Base-by-base conservation (phyloP, 176 grass and related monocot genomes). In the Oryza meridionalis region DNA sequence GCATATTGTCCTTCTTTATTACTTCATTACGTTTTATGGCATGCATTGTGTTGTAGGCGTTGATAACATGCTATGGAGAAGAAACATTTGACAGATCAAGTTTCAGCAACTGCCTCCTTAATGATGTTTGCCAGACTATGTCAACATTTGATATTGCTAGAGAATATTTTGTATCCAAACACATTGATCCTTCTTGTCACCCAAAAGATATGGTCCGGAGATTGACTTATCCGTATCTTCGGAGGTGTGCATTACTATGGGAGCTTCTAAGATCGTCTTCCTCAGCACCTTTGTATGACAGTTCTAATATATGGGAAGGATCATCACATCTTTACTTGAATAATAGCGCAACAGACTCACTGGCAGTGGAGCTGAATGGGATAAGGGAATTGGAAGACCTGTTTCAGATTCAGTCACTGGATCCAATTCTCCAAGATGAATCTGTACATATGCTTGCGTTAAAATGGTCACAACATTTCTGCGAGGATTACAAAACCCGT, bases 201-300 rank as follows among this genome's bases (percentile, higher is more conserved):
- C 78, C 97, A 79, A 89, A 87, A 80, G 90, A 99, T 88, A 89
- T 88, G 84, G 83, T 99, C 43, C 91, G 91, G 13, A 93, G 90
- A 73, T 84, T 99, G 43, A 96, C 97, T 31, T 95, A 94, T 87
- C 97, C 97, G 71, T 99, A 96, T 83, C 93, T 99, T 80, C 91
- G 93, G 69, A 86, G 88, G 82, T 96, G 93, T 86, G 88, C 88
- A 16, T 81, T 99, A 71, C 77, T 99, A 75, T 90, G 90, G 93
- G 92, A 99, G 84, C 75, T 96, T 76, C 70, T 99, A 68, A 90
- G 70, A 68, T 91, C 88, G 1, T 88, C 88, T 43, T 80, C 84
- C 17, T 65, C 85, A 49, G 71, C 84, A 26, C 97, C 93, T 25
- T 85, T 88, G 26, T 94, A 90, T 87, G 97, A 92, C 58, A 92